Conservation (phyloP, 1,284 basidiomycete genomes). For the Cystobasidium slooffiae region DNA sequence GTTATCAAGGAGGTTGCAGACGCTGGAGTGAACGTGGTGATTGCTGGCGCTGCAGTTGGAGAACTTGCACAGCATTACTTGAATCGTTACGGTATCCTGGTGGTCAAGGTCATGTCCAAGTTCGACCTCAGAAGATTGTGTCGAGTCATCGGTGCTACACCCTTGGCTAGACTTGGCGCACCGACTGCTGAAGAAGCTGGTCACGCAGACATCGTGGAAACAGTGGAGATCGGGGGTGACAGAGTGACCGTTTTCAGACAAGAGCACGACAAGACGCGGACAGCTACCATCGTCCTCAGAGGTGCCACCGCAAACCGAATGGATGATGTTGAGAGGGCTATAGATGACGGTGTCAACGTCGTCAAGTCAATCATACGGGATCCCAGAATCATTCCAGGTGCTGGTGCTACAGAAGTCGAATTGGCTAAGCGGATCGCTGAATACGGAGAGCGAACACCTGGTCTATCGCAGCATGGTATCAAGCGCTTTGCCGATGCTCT, state of each 20-base stretch:
- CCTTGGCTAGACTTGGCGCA: conserved; percentile 91
- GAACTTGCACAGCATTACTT: conserved; percentile 98
- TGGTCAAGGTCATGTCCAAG: conserved; percentile 96
- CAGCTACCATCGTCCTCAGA: conserved; percentile 92
- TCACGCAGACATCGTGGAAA: conserved; percentile 90
- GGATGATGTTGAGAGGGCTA: conserved; percentile 92
- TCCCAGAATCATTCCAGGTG: conserved; percentile 86
- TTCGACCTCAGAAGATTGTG: conserved; percentile 94
- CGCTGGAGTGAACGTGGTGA: conserved; percentile 89
- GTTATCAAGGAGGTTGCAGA: conserved; percentile 96
- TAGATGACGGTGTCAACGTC: conserved; percentile 97
- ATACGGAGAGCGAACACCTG: conserved; percentile 86
- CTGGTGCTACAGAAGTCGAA: conserved; percentile 92
- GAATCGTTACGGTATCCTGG: conserved; percentile 88
- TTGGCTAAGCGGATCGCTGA: conserved; percentile 79
- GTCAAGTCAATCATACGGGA: conserved; percentile 94
- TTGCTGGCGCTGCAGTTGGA: conserved; percentile 89
- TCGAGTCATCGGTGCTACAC: conserved; percentile 93
- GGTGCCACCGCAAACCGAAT: conserved; percentile 93
- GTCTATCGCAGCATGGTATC: conserved; percentile 92
- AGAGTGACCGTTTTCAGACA: conserved; percentile 96
- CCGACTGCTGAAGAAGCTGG: conserved; percentile 97
- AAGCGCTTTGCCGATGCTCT: conserved; percentile 86
- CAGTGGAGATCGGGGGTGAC: conserved; percentile 95
- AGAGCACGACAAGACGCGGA: conserved; percentile 67